A percentile compares a stretch with the other conserved stretches of the same genome.
These are phyloP conservation scores for Mantamonas sphyraenae DNA, from an alignment of 78 protist species.

Conservation along the genomic window DNA sequence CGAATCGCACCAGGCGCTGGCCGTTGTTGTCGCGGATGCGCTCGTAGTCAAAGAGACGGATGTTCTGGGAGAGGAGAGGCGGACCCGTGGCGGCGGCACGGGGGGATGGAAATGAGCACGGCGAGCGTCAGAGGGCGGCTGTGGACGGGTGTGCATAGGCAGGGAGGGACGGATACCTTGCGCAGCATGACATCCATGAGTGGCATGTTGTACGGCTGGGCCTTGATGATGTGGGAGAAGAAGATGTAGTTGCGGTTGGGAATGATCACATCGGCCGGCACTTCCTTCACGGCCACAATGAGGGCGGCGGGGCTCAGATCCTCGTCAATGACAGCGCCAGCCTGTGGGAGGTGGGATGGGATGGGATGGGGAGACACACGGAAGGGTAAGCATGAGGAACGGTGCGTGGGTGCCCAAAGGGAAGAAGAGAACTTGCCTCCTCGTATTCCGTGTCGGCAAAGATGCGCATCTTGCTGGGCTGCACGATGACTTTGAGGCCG, in stretches of 20 bases:
- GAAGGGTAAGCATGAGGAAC: no score
- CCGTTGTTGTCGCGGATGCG: constrained; percentile 43
- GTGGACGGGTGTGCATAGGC: no score
- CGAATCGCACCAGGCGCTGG: constrained; percentile 73
- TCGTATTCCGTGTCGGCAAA: constrained; percentile 54
- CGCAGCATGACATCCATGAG: constrained; percentile 60
- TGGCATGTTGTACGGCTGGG: constrained; percentile 85
- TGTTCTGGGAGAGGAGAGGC: constrained; percentile 15
- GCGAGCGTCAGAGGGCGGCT: no score
- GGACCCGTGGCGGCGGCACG: not conserved
- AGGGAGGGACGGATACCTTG: no score
- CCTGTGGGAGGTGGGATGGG: constrained; percentile 20
- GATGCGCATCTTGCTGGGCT: constrained; percentile 65
- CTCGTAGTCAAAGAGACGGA: constrained; percentile 87
- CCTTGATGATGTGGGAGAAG: constrained; percentile 85
- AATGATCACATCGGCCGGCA: constrained; percentile 41
- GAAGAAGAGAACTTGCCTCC: no score
- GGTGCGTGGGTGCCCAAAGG: no score
- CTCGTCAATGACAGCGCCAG: constrained; percentile 72
- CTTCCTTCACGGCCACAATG: constrained; percentile 84
- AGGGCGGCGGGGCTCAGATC: constrained; percentile 54
- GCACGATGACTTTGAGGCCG: constrained; percentile 64
- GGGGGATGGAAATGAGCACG: not conserved
- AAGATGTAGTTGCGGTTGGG: constrained; percentile 46
- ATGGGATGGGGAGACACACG: no score